Base-by-base conservation (phyloP, 176 grass and related monocot genomes). In the Chrysopogon serrulatus region DNA sequence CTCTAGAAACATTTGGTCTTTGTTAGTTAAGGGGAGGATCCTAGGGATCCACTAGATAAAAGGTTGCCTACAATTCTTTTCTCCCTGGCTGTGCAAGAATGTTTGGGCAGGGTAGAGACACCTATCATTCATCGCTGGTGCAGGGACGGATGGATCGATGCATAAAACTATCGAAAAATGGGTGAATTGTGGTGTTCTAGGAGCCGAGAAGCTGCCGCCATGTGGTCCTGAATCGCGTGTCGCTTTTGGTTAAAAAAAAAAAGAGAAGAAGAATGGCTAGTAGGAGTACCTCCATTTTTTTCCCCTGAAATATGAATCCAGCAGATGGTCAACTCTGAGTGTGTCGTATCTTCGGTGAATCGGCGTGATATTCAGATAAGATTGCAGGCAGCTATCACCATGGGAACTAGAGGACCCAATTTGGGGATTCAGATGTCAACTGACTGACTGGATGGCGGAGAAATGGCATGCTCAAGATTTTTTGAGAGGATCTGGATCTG, bases 161-260 rank as follows among this genome's bases (percentile, higher is more conserved):
- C 72, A 57, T 31, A 82, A 35, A 43, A 13, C 21, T 70, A 77
- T 34, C 9, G 33, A 35, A 13, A 31, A 21, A 21, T 71, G 35
- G 6, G n/a, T 16, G 41, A 40, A 19, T 30, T 26, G 77, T 5
- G 43, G 4, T 28, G 63, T 68, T 80, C 69, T 89, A 81, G 49
- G 78, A 53, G 26, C 49, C 79, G 57, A 83, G 79, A 82, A 90
- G 83, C 51, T 82, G 78, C 88, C 16, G 56, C 72, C 43, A 78
- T 66, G 79, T 82, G 88, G 79, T 79, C 84, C 88, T 21, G 79
- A 78, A 86, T 73, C 73, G 73, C 66, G 23, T 78, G 83, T 48
- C 16, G 43, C 41, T 53, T 77, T 81, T 81, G 64, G 24, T 18
- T 34, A 4, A 61, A 69, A 73, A 5, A n/a, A 27, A 26, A n/a